These are phyloP conservation scores for Aurinia saxatilis DNA, from an alignment of 345 rosid species.

Conservation along the genomic window DNA sequence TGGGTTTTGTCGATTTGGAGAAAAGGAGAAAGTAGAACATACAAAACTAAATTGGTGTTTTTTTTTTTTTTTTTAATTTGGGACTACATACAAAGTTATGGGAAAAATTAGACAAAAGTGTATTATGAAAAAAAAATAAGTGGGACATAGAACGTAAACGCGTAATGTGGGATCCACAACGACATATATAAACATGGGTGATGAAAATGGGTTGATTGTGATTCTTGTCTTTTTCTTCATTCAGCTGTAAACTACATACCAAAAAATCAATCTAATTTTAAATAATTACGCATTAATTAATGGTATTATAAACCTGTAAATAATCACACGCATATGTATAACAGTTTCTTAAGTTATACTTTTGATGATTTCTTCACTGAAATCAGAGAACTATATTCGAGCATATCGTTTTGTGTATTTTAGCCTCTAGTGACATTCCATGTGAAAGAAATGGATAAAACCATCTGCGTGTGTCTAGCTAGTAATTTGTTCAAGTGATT, in stretches of 20 bases:
- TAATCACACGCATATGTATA: background rate
- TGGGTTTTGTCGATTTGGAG: constrained; percentile 1
- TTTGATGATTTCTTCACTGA: background rate
- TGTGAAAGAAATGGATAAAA: background rate
- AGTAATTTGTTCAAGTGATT: too few species aligned
- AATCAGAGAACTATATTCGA: background rate
- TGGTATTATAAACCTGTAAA: background rate
- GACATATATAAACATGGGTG: constrained; percentile 28
- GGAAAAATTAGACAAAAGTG: constrained; percentile 20
- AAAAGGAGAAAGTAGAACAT: background rate
- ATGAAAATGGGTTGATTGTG: constrained; percentile 29
- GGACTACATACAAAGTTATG: constrained; percentile 27
- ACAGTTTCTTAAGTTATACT: background rate
- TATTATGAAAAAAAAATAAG: background rate
- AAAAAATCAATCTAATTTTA: background rate
- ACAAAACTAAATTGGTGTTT: background rate
- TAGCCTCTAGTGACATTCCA: background rate
- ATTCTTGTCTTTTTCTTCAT: constrained; percentile 24
- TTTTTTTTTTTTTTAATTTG: background rate
- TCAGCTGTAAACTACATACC: constrained; percentile 20
- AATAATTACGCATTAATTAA: background rate
- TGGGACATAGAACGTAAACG: constrained; percentile 18
- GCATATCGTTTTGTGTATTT: background rate
- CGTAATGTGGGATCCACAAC: constrained; percentile 20
- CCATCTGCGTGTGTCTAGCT: too few species aligned